phyloP scores from a whole-genome alignment of 106 monocot genomes.

The Dendrobium chrysotoxum region DNA sequence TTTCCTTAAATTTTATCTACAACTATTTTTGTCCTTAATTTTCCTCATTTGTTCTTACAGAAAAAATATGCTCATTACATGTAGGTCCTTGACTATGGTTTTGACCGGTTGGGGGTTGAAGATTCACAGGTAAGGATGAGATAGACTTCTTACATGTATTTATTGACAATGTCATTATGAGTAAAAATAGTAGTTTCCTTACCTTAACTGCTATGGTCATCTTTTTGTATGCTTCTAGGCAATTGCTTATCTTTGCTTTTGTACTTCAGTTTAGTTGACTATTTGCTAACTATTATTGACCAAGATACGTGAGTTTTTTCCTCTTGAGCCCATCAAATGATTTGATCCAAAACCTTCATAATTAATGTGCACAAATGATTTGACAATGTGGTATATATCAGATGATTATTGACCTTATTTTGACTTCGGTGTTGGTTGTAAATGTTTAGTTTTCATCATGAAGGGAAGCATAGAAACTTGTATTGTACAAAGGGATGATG shows the following conservation, averaged over 20 bases:
- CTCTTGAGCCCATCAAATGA: not conserved
- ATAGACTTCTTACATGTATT: not conserved
- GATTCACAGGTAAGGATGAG: conserved; percentile 30
- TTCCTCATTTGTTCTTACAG: not conserved
- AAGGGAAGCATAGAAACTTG: not conserved
- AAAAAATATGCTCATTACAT: conserved; percentile 5
- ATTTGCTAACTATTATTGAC: not conserved
- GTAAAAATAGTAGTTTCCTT: not conserved
- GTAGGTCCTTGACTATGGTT: conserved; percentile 91
- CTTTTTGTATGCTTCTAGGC: not conserved
- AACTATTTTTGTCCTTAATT: conserved; percentile 2
- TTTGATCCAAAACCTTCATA: not conserved
- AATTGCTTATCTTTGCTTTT: not conserved
- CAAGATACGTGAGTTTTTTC: not conserved
- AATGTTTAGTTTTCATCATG: not conserved
- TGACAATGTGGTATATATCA: not conserved
- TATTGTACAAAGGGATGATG: not conserved
- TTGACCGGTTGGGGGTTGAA: conserved; percentile 75
- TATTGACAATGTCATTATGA: not conserved
- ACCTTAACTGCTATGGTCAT: not conserved
- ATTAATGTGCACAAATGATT: not conserved
- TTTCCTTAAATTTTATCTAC: conserved; percentile 7
- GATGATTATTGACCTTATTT: not conserved
- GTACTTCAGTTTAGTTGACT: not conserved
- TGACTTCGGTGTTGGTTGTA: not conserved